These are phyloP conservation scores for Auriscalpium vulgare DNA, from an alignment of 768 basidiomycete species.

Conservation along the genomic window DNA sequence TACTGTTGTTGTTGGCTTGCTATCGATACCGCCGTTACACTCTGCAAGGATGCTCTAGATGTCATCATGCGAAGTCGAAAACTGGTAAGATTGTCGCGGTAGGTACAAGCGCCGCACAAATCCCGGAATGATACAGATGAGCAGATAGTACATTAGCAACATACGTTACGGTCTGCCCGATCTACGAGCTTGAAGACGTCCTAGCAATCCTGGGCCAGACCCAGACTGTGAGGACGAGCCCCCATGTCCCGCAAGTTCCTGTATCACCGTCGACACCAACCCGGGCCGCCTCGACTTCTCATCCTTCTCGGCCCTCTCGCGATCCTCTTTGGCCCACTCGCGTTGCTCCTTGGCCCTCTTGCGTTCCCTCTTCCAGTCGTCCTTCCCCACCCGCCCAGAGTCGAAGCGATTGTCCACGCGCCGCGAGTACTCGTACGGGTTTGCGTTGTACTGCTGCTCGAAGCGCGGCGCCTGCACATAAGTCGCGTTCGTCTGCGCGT, in stretches of 20 bases:
- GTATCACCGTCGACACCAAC: slow-evolving; percentile 13
- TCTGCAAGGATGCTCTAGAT: too few species aligned
- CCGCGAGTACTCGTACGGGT: slow-evolving; percentile 78
- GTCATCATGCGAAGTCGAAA: too few species aligned
- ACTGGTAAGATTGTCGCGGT: too few species aligned
- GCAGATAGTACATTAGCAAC: too few species aligned
- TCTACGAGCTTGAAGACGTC: slow-evolving; percentile 11
- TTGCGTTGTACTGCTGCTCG: slow-evolving; percentile 69
- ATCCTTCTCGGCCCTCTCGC: slow-evolving; percentile 35
- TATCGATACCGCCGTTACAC: slow-evolving; percentile 13
- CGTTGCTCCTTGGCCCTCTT: too few species aligned
- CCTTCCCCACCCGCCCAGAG: slow-evolving; percentile 49
- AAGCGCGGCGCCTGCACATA: slow-evolving; percentile 76
- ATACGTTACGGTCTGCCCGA: slow-evolving; percentile 1
- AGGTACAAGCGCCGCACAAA: too few species aligned
- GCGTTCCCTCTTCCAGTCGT: slow-evolving; percentile 40
- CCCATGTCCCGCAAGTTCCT: background rate
- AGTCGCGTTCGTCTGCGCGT: slow-evolving; percentile 61
- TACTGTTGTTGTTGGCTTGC: slow-evolving; percentile 15
- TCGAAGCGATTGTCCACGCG: slow-evolving; percentile 73
- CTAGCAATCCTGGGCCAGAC: slow-evolving; percentile 1
- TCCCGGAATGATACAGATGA: background rate
- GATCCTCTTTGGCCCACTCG: slow-evolving; percentile 21
- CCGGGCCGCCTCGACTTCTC: slow-evolving; percentile 41
- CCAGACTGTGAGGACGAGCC: background rate